A percentile compares a stretch with the other conserved stretches of the same genome.
phyloP scores from a whole-genome alignment of 495 filamentous ascomycete species.

The Podospora pseudopauciseta region DNA sequence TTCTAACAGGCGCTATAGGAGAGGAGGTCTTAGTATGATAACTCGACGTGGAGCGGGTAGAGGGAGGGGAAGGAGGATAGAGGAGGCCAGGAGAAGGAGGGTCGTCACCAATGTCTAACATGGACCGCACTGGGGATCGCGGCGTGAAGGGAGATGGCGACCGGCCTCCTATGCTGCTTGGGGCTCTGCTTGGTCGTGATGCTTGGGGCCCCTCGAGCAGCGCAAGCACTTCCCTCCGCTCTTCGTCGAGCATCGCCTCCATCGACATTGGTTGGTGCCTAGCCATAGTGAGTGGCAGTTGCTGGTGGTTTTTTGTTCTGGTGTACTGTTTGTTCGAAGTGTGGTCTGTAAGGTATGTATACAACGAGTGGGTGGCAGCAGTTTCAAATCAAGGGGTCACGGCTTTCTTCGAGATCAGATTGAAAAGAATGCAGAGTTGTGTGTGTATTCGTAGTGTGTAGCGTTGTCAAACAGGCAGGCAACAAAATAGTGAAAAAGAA shows the following conservation, averaged over 20 bases:
- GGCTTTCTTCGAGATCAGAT: not conserved
- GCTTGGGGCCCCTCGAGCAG: conserved; percentile 50
- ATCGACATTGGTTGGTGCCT: conserved; percentile 53
- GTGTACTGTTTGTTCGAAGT: not conserved
- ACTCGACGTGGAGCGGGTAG: conserved; percentile 28
- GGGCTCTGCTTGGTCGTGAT: conserved; percentile 32
- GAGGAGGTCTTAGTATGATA: conserved; percentile 27
- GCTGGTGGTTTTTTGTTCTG: not conserved
- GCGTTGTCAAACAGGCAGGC: not conserved
- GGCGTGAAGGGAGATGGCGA: conserved; percentile 50
- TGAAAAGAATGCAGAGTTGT: not conserved
- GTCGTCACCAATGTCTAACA: conserved; percentile 51
- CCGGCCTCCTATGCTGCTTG: conserved; percentile 35
- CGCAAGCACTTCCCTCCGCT: conserved; percentile 65
- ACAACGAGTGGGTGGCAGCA: not conserved
- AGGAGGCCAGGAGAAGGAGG: conserved; percentile 23
- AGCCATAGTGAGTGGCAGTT: conserved; percentile 28
- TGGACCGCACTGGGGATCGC: conserved; percentile 53
- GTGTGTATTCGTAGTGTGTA: not conserved
- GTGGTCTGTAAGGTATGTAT: not conserved
- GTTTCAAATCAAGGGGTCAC: not conserved
- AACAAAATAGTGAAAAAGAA: not conserved
- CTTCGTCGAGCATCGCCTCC: conserved; percentile 68
- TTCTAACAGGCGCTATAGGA: conserved; percentile 47
- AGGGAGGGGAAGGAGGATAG: conserved; percentile 10